phyloP scores from a whole-genome alignment of 805 yeast species.

The Monosporozyma aquatica region DNA sequence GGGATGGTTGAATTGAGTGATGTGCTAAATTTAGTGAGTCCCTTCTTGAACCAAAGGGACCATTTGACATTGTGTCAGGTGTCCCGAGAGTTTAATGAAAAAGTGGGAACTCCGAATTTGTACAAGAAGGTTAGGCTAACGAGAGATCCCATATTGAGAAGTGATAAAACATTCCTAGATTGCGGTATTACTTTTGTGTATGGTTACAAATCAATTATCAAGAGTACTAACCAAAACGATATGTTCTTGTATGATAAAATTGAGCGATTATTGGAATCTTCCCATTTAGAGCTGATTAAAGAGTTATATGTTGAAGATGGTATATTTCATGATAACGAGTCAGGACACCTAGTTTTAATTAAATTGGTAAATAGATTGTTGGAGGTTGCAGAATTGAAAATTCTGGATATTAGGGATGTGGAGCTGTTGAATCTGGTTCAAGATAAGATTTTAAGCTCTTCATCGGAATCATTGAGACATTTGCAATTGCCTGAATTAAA shows the following conservation, averaged over 20 bases:
- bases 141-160: constrained; percentile 27
- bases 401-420: constrained; percentile 17
- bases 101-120: constrained; percentile 27
- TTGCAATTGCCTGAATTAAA: constrained; percentile 10
- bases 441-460: constrained; percentile 6
- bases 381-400: constrained; percentile 18
- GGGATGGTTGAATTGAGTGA: background rate
- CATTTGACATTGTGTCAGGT: constrained; percentile 29
- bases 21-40: constrained; percentile 5
- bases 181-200: constrained; percentile 33
- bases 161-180: constrained; percentile 28
- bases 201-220: constrained; percentile 29
- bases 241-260: constrained; percentile 33
- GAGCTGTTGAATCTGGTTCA: constrained; percentile 11
- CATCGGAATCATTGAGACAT: constrained; percentile 10
- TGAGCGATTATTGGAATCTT: constrained; percentile 32
- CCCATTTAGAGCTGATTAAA: constrained; percentile 29
- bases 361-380: constrained; percentile 16
- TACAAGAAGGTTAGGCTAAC: constrained; percentile 34
- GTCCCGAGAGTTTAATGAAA: constrained; percentile 23
- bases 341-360: constrained; percentile 12
- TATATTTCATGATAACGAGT: constrained; percentile 21
- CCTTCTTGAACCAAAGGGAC: constrained; percentile 34
- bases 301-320: constrained; percentile 30
- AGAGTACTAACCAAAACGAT: constrained; percentile 31